phyloP scores from a whole-genome alignment of 2,329 filamentous ascomycete genomes.

The Cladorrhinum sp. region DNA sequence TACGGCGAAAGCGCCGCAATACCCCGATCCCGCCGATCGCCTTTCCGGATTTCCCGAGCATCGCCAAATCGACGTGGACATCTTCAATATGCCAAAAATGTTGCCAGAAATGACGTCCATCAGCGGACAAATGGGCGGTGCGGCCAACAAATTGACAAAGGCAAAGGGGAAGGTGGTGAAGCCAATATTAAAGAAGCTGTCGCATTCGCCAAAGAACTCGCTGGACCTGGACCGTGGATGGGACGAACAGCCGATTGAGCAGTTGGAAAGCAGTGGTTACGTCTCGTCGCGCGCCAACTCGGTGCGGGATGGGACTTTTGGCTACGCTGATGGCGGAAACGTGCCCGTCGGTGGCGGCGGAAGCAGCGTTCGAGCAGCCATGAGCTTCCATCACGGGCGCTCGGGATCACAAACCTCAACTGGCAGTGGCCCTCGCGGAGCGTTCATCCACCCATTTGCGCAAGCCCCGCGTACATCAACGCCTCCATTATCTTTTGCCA shows the following conservation, averaged over 20 bases:
- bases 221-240: constrained; percentile 59
- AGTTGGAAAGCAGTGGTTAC: constrained; percentile 30
- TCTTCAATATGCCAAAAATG: constrained; percentile 1
- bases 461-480: constrained; percentile 61
- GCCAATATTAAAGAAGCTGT: constrained; percentile 60
- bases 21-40: constrained; percentile 1
- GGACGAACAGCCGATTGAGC: constrained; percentile 44
- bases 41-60: constrained; percentile 1
- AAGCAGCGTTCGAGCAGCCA: constrained; percentile 28
- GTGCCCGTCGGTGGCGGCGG: constrained; percentile 21
- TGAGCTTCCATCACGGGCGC: constrained; percentile 51
- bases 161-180: constrained; percentile 51
- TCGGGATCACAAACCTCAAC: constrained; percentile 44
- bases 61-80: background rate
- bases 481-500: constrained; percentile 57
- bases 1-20: constrained; percentile 24
- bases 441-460: constrained; percentile 63
- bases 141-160: constrained; percentile 43
- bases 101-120: constrained; percentile 36
- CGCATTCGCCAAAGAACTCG: constrained; percentile 59
- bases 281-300: constrained; percentile 25
- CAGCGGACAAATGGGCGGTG: constrained; percentile 31
- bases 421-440: constrained; percentile 46
- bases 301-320: constrained; percentile 47
- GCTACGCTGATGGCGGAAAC: constrained; percentile 17